Percentiles rank a stretch among this genome's conserved stretches.
Evolutionary conservation across 1,139 yeast genomes (phyloP).

Genomic region (Lodderomyces beijingensis): DNA sequence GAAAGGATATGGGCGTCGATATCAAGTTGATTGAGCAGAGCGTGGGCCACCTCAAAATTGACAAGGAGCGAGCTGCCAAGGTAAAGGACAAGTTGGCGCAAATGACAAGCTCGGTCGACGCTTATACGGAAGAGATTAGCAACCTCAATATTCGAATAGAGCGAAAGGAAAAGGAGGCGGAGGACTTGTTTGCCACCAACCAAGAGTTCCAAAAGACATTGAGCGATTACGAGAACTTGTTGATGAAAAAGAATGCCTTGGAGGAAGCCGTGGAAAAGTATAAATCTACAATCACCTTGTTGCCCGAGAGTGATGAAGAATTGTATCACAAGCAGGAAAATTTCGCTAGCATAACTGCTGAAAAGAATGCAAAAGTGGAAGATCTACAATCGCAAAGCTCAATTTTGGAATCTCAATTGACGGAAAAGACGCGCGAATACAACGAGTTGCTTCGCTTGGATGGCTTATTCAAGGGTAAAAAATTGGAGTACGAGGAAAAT

Average conservation of each 20-base stretch:
- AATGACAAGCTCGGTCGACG: conserved; percentile 41
- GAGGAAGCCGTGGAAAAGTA: conserved; percentile 49
- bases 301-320: conserved; percentile 49
- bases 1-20: conserved; percentile 73
- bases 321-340: conserved; percentile 48
- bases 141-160: conserved; percentile 48
- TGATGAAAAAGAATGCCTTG: conserved; percentile 42
- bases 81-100: conserved; percentile 47
- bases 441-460: conserved; percentile 45
- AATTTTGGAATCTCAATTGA: conserved; percentile 16
- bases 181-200: conserved; percentile 64
- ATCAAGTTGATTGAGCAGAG: conserved; percentile 73
- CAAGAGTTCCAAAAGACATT: conserved; percentile 77
- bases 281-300: conserved; percentile 37
- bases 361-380: conserved; percentile 27
- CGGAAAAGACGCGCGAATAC: conserved; percentile 26
- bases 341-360: conserved; percentile 46
- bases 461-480: conserved; percentile 56
- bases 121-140: conserved; percentile 47
- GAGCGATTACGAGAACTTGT: conserved; percentile 57
- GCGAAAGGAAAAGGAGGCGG: conserved; percentile 53
- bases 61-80: conserved; percentile 66
- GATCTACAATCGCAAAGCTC: conserved; percentile 12
- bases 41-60: conserved; percentile 69
- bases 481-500: conserved; percentile 23